Evolutionary conservation across 331 rosid genomes (phyloP).

Genomic region (Acacia concinna): DNA sequence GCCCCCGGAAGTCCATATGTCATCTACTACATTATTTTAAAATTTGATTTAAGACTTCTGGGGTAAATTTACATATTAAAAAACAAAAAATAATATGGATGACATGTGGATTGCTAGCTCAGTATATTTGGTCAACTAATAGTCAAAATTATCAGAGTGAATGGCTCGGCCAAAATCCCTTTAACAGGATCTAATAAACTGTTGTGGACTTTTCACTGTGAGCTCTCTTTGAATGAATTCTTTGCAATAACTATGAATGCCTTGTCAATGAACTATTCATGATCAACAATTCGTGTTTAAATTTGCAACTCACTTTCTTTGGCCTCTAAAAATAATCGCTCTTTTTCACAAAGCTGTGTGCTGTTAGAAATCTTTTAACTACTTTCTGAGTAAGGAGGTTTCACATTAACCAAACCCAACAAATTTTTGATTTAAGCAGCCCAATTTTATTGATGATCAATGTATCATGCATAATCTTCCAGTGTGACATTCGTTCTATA

Average conservation of each 20-base stretch:
- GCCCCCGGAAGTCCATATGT: too few species aligned
- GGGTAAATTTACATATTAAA: too few species aligned
- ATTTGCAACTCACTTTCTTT: background rate
- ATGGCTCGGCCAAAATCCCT: too few species aligned
- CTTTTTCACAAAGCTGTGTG: background rate
- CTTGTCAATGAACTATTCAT: background rate
- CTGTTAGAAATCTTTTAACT: background rate
- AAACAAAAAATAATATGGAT: too few species aligned
- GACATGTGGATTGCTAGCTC: too few species aligned
- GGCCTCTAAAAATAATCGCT: background rate
- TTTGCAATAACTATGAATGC: background rate
- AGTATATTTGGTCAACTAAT: too few species aligned
- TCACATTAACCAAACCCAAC: background rate
- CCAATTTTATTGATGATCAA: conserved; percentile 1
- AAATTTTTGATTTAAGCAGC: conserved; percentile 12
- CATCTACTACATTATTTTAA: too few species aligned
- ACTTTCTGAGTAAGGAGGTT: background rate
- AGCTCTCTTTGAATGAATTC: background rate
- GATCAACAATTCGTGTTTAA: background rate
- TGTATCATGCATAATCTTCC: conserved; percentile 1
- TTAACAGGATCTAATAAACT: background rate
- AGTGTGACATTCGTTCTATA: conserved; percentile 7
- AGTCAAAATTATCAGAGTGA: too few species aligned
- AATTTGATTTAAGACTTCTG: too few species aligned
- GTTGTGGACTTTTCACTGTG: background rate